Evolutionary conservation across 176 grass and related monocot genomes (phyloP).

Genomic region (Oryza meridionalis): DNA sequence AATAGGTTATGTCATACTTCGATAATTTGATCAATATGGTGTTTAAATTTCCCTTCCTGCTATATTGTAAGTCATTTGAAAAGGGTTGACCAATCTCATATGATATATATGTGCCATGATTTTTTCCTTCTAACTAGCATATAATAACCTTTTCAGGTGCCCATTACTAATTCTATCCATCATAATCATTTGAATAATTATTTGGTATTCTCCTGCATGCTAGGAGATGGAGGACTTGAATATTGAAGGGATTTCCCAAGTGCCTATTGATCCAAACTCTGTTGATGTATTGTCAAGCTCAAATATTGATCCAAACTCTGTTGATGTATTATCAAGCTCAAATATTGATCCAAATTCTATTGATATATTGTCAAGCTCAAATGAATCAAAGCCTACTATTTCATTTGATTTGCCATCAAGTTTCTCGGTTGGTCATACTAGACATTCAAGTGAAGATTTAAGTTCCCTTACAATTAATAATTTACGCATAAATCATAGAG

Average conservation of each 20-base stretch:
- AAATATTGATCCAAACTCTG: constrained; percentile 7
- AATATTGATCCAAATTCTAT: not conserved
- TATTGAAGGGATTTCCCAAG: constrained; percentile 11
- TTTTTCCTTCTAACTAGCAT: constrained; percentile 11
- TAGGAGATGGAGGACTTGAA: constrained; percentile 46
- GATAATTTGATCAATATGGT: not conserved
- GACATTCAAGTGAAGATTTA: constrained; percentile 54
- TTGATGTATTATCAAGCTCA: no score
- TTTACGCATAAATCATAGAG: constrained; percentile 27
- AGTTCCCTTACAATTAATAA: constrained; percentile 46
- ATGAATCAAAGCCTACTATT: constrained; percentile 32
- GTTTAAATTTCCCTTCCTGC: not conserved
- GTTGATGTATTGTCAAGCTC: not conserved
- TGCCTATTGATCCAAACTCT: constrained; percentile 6
- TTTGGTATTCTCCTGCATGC: constrained; percentile 16
- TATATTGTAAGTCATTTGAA: not conserved
- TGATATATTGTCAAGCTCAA: constrained; percentile 1
- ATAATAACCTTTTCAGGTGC: constrained; percentile 32
- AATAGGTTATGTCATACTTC: not conserved
- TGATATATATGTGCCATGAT: not conserved
- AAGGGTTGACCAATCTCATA: not conserved
- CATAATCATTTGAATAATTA: constrained; percentile 15
- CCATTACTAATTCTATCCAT: not conserved
- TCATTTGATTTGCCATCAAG: constrained; percentile 24
- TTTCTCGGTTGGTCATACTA: constrained; percentile 23